A percentile compares a stretch with the other conserved stretches of the same genome.
Conservation (phyloP, 225 moss, liverwort and hornwort species). For the Bryoerythrophyllum caledonicum region DNA sequence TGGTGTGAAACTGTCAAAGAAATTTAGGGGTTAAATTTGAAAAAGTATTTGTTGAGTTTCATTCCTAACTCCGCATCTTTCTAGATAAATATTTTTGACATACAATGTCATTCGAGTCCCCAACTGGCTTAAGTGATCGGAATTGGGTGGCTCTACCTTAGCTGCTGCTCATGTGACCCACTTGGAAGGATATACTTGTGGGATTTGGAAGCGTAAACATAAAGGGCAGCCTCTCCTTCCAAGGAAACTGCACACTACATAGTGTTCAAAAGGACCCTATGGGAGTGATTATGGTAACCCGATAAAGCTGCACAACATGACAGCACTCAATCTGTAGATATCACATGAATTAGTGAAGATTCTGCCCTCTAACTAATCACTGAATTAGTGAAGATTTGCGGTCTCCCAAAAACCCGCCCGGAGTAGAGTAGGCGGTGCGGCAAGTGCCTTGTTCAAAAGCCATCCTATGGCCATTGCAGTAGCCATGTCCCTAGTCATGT, state of each 20-base stretch:
- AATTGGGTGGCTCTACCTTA: too few species aligned
- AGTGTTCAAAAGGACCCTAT: too few species aligned
- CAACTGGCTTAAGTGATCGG: too few species aligned
- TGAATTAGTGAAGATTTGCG: background rate
- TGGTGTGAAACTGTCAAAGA: too few species aligned
- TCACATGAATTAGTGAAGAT: background rate
- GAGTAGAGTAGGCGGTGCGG: constrained; percentile 1
- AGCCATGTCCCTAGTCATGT: constrained; percentile 9
- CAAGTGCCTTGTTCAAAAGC: background rate
- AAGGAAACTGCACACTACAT: background rate
- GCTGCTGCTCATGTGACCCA: background rate
- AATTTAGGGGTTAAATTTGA: too few species aligned
- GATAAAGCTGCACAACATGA: background rate
- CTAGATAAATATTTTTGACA: too few species aligned
- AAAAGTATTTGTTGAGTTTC: too few species aligned
- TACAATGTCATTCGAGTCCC: too few species aligned
- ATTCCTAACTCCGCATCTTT: too few species aligned
- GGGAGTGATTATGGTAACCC: too few species aligned
- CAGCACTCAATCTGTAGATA: background rate
- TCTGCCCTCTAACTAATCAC: background rate
- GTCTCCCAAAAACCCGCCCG: background rate
- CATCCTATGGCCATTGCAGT: background rate
- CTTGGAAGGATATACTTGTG: background rate
- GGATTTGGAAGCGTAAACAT: background rate
- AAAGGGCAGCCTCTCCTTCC: too few species aligned